Evolutionary conservation across 75 land plant genomes (phyloP).

Genomic region (Pinus tabuliformis): DNA sequence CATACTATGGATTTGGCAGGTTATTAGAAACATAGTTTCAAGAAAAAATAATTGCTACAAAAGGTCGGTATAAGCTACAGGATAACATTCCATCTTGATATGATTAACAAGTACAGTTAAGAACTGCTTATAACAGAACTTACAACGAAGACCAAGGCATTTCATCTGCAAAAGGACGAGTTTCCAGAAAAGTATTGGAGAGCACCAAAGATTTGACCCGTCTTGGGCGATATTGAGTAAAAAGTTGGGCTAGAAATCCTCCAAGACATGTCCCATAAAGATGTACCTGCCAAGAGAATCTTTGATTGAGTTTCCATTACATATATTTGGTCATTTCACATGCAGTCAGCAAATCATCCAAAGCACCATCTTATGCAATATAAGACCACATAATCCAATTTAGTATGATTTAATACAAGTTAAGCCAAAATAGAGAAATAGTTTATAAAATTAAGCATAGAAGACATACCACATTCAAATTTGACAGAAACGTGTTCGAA

Average conservation of each 20-base stretch:
- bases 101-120: neutral
- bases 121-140: conserved; percentile 12
- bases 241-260: conserved; percentile 92
- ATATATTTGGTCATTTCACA: neutral
- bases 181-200: conserved; percentile 93
- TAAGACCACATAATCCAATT: neutral
- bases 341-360: neutral
- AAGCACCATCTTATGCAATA: neutral
- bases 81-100: neutral
- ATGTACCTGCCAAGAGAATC: conserved; percentile 59
- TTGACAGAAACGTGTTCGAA: neutral
- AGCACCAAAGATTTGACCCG: conserved; percentile 87
- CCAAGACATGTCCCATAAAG: conserved; percentile 96
- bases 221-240: conserved; percentile 90
- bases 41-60: neutral
- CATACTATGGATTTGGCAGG: neutral
- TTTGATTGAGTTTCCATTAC: neutral
- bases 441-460: neutral
- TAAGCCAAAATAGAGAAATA: neutral
- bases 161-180: conserved; percentile 67
- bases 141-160: conserved; percentile 93
- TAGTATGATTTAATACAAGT: neutral
- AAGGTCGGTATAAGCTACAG: neutral
- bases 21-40: neutral
- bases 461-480: neutral